A percentile compares a stretch with the other conserved stretches of the same genome.
Evolutionary conservation across 257 asterid species (phyloP).

Genomic region (Nicotiana undulata): DNA sequence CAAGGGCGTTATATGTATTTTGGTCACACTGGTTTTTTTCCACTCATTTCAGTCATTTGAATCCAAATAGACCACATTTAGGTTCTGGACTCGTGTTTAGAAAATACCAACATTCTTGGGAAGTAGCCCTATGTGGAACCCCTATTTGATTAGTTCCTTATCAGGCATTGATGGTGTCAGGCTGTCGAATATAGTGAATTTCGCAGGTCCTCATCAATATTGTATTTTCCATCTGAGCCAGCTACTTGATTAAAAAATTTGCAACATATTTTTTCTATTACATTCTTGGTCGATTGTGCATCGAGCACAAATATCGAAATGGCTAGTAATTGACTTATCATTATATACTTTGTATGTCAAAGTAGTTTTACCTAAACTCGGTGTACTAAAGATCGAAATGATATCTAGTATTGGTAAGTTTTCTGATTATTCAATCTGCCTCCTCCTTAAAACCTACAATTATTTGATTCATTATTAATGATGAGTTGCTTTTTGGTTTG

Average conservation of each 20-base stretch:
- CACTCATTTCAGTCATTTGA: no score
- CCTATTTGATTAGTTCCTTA: conserved; percentile 48
- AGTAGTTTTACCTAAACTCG: neutral
- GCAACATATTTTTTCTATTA: neutral
- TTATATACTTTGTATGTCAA: neutral
- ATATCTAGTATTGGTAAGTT: neutral
- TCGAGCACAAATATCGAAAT: neutral
- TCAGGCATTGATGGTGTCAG: neutral
- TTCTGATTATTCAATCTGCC: neutral
- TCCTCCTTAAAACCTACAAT: neutral
- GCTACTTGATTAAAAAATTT: neutral
- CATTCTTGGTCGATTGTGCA: neutral
- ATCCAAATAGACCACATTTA: no score
- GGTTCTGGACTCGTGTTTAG: conserved; percentile 14
- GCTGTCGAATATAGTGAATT: neutral
- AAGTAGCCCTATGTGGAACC: conserved; percentile 64
- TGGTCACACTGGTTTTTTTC: no score
- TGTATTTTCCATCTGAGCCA: neutral
- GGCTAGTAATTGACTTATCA: neutral
- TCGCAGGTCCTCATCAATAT: neutral
- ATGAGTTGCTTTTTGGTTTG: neutral
- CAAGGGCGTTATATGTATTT: no score
- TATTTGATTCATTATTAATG: neutral
- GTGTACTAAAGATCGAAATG: neutral
- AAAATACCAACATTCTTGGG: conserved; percentile 48